Evolutionary conservation across 2,329 filamentous ascomycete species (phyloP).

Genomic region (Pyrenophora seminiperda): DNA sequence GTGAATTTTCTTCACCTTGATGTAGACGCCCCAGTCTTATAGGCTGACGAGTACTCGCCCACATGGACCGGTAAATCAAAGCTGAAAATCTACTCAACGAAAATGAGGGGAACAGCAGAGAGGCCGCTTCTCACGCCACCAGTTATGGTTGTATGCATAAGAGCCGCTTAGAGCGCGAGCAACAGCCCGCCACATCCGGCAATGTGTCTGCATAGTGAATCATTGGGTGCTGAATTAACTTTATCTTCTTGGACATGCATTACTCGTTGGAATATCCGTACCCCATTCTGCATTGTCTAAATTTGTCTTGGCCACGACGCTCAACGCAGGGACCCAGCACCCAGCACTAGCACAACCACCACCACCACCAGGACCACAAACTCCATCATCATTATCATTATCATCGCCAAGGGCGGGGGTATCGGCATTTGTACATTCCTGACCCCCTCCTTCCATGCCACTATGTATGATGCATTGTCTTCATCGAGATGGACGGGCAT

Average conservation of each 20-base stretch:
- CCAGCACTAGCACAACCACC: too few species aligned
- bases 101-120: conserved; percentile 5
- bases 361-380: too few species aligned
- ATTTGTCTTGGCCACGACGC: conserved; percentile 1
- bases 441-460: conserved; percentile 5
- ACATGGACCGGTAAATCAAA: conserved; percentile 21
- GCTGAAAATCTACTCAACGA: conserved; percentile 17
- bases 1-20: too few species aligned
- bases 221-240: conserved; percentile 27
- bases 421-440: neutral
- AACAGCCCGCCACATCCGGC: conserved; percentile 13
- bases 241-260: conserved; percentile 21
- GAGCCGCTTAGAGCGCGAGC: conserved; percentile 31
- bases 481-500: conserved; percentile 26
- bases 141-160: conserved; percentile 13
- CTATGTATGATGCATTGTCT: conserved; percentile 1
- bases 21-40: neutral
- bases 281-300: neutral
- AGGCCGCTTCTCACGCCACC: conserved; percentile 26
- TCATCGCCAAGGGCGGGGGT: conserved; percentile 5
- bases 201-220: conserved; percentile 22
- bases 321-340: conserved; percentile 19
- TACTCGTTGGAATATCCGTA: conserved; percentile 3
- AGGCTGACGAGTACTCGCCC: conserved; percentile 13
- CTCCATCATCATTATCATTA: too few species aligned